Base-by-base conservation (phyloP, 1,284 basidiomycete genomes). In the Marasmius sp. region DNA sequence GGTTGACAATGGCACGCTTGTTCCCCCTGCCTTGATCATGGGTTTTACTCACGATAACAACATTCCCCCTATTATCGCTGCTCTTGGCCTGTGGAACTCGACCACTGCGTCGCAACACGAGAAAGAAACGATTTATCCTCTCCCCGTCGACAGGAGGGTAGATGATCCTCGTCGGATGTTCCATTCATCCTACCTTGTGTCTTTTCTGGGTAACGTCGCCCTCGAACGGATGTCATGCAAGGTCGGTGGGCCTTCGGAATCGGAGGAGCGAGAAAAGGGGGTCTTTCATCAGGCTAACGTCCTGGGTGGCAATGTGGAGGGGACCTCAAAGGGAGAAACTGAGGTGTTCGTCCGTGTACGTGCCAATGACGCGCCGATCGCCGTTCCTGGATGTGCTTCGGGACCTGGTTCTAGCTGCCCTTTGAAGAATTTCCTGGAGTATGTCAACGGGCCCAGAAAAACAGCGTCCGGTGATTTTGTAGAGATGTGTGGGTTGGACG, bases 1-100 rank as follows among this genome's bases (percentile, higher is more conserved):
- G 0, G 63, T 66, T 1, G 58, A 63, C 0, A 69, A 68, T 12
- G 70, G 70, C 7, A 72, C 69, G 14, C 71, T 77, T 16, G 71
- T 65, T 0, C 77, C 79, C 18, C 74, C 79, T 2, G 66, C 77
- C 0, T 69, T 81, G 6, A 71, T 80, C 51, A 77, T 80, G 76
- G 73, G 76, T 20, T 78, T 79, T 64, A 80, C 79, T 78, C 78
- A 80, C 65, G 78, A 80, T 64, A 80, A 80, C 68, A 74, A 80
- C 64, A 69, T 80, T 8, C 77, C 79, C 3, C 77, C 79, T 0
- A 67, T 80, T 33, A 70, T 80, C 8, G 72, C 79, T 2, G 78
- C 78, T 0, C 74, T 81, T 6, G 79, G 78, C 1, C 64, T 81
- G 4, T 79, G 77, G 76, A 80, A 80, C 65, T 72, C 72, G 9